Percentiles rank a stretch among this genome's conserved stretches.
phyloP scores from a whole-genome alignment of 371 early-diverging fungal genomes.

The Rhizopus arrhizus region DNA sequence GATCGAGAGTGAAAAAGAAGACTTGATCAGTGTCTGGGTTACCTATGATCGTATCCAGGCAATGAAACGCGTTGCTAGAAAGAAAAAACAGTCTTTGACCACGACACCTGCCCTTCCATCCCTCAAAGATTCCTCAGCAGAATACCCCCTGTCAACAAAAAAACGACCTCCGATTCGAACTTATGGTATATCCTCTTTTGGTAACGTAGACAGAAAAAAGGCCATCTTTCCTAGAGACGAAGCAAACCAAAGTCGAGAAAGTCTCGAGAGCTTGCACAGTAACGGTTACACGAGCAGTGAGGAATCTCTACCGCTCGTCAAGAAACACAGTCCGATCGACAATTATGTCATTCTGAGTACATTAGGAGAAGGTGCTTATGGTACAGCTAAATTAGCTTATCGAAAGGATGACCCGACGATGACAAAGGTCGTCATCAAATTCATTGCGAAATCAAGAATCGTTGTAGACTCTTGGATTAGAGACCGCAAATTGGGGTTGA shows the following conservation, averaged over 20 bases:
- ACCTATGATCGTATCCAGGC: constrained; percentile 62
- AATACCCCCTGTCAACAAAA: not conserved
- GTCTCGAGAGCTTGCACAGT: not conserved
- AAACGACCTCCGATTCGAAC: constrained; percentile 25
- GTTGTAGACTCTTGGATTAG: constrained; percentile 70
- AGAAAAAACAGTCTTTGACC: not conserved
- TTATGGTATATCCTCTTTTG: constrained; percentile 29
- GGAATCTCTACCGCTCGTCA: not conserved
- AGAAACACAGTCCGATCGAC: constrained; percentile 28
- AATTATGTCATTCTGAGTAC: constrained; percentile 63
- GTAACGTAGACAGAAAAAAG: constrained; percentile 18
- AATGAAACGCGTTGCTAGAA: constrained; percentile 7
- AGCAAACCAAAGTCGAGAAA: constrained; percentile 1
- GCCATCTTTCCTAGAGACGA: constrained; percentile 19
- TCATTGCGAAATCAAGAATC: constrained; percentile 67
- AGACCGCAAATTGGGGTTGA: constrained; percentile 61
- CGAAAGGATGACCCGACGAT: constrained; percentile 50
- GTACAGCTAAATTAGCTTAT: constrained; percentile 63
- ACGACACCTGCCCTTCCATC: no score
- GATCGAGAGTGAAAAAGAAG: constrained; percentile 57
- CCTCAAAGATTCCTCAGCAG: no score
- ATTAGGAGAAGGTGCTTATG: constrained; percentile 80
- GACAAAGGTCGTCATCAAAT: constrained; percentile 70
- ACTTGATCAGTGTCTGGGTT: constrained; percentile 71
- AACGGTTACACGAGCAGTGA: not conserved